These are phyloP conservation scores for Allantophomopsis lycopodina DNA, from an alignment of 2,329 filamentous ascomycete genomes.

Conservation along the genomic window DNA sequence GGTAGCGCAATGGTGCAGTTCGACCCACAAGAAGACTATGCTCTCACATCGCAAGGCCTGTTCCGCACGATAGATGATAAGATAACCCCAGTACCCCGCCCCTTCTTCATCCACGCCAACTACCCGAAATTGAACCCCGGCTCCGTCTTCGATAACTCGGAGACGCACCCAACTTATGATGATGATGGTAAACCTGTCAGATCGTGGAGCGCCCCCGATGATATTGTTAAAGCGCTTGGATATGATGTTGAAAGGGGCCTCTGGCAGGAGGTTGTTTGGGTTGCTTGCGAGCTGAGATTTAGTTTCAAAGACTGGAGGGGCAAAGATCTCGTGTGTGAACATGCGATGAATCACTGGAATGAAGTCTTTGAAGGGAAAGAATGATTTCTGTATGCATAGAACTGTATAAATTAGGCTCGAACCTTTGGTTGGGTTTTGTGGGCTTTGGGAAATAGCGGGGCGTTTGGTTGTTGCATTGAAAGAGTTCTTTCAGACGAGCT, in stretches of 20 bases:
- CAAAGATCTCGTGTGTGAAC: not conserved
- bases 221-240: constrained; percentile 10
- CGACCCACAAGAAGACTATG: not conserved
- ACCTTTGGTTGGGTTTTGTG: too few species aligned
- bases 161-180: constrained; percentile 6
- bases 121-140: constrained; percentile 17
- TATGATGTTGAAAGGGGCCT: constrained; percentile 12
- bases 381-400: not conserved
- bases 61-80: constrained; percentile 1
- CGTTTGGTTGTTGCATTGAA: too few species aligned
- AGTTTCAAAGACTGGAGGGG: not conserved
- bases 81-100: constrained; percentile 2
- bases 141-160: constrained; percentile 13
- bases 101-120: constrained; percentile 15
- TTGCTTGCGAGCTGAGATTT: constrained; percentile 7
- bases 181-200: constrained; percentile 6
- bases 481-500: too few species aligned
- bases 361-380: not conserved
- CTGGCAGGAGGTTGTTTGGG: constrained; percentile 10
- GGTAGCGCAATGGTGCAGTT: not conserved
- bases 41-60: not conserved
- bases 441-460: too few species aligned
- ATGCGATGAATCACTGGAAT: not conserved
- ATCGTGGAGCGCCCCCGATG: constrained; percentile 10
- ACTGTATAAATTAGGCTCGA: too few species aligned